Percentiles rank a stretch among this genome's conserved stretches.
Conservation (phyloP, 2,329 filamentous ascomycete genomes). For the Talaromyces amestolkiae region DNA sequence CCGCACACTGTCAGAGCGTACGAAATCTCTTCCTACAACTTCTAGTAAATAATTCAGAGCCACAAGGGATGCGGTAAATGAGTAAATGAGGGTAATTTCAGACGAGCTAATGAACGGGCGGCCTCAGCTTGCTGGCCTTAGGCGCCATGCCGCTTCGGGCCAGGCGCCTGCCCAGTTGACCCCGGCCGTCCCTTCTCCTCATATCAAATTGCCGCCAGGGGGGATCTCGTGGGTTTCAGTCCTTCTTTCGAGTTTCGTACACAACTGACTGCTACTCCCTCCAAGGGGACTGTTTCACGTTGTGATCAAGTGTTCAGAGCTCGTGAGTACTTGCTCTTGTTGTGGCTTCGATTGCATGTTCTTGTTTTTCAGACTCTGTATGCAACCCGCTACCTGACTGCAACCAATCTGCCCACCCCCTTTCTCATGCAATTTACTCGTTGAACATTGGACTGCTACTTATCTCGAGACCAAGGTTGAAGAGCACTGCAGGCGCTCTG, state of each 20-base stretch:
- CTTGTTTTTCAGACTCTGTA: slow-evolving; percentile 1
- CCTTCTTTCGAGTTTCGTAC: background rate
- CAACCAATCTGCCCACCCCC: background rate
- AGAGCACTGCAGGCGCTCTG: background rate
- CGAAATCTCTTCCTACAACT: slow-evolving; percentile 3
- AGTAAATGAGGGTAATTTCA: slow-evolving; percentile 4
- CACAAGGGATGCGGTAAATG: background rate
- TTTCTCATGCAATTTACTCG: background rate
- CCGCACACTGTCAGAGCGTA: background rate
- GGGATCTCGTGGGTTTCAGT: slow-evolving; percentile 12
- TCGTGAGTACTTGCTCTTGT: background rate
- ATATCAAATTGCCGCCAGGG: slow-evolving; percentile 8
- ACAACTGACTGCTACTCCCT: background rate
- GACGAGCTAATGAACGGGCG: background rate
- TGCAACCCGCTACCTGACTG: background rate
- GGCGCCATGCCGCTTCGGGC: slow-evolving; percentile 7
- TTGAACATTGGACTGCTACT: background rate
- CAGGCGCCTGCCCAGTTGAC: background rate
- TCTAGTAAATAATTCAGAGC: no score
- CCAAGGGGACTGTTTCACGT: background rate
- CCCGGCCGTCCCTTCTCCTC: background rate
- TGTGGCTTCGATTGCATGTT: background rate
- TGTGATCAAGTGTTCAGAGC: slow-evolving; percentile 1
- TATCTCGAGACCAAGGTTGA: background rate
- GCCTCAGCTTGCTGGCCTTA: background rate